Evolutionary conservation across 352 stramenopile genomes (phyloP).

Genomic region (Aphanomyces euteiches): DNA sequence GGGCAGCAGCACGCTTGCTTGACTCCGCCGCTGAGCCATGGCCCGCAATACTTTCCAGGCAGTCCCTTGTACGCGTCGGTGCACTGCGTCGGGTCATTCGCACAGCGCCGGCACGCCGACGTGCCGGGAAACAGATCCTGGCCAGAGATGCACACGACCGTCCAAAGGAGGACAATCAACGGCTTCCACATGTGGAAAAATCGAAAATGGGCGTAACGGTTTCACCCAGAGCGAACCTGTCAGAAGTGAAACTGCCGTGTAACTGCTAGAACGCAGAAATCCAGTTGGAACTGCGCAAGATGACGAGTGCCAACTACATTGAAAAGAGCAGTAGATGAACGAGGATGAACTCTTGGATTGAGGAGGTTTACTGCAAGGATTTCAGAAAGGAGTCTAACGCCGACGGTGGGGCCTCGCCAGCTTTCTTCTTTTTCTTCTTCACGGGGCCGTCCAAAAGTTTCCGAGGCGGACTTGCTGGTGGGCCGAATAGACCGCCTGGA

Average conservation of each 20-base stretch:
- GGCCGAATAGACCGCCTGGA: slow-evolving; percentile 39
- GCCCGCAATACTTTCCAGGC: slow-evolving; percentile 26
- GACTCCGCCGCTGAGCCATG: slow-evolving; percentile 27
- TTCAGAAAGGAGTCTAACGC: slow-evolving; percentile 29
- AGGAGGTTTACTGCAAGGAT: slow-evolving; percentile 1
- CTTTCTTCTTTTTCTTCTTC: slow-evolving; percentile 66
- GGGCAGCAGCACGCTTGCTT: slow-evolving; percentile 31
- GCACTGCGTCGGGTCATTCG: slow-evolving; percentile 10
- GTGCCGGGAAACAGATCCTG: neutral
- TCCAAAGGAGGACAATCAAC: neutral
- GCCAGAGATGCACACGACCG: neutral
- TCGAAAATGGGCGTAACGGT: neutral
- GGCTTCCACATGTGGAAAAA: neutral
- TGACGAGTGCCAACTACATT: too few relatives aligned
- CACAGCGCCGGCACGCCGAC: slow-evolving; percentile 2
- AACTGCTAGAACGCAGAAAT: neutral
- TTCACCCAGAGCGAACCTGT: too few relatives aligned
- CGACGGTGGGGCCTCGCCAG: neutral
- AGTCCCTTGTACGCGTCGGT: slow-evolving; percentile 25
- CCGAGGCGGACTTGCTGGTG: slow-evolving; percentile 51
- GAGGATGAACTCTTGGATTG: too few relatives aligned
- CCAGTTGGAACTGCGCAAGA: neutral
- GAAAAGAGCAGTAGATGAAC: too few relatives aligned
- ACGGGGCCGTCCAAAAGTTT: slow-evolving; percentile 68
- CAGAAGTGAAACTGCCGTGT: too few relatives aligned